These are phyloP conservation scores for Rugosomyces carneus DNA, from an alignment of 1,284 basidiomycete species.

Conservation along the genomic window DNA sequence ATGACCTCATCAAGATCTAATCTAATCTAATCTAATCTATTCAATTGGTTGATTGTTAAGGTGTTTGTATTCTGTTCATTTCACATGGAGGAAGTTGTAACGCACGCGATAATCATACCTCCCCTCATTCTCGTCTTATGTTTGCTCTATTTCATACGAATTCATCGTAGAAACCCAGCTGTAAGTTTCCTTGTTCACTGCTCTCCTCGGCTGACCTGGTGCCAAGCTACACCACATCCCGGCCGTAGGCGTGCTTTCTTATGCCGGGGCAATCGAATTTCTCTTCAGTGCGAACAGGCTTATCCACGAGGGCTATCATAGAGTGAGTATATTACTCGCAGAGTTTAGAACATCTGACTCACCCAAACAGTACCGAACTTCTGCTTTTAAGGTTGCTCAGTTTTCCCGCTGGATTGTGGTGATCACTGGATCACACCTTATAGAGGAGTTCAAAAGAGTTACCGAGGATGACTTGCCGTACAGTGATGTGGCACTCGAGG, in stretches of 20 bases:
- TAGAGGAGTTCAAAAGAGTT: slow-evolving; percentile 23
- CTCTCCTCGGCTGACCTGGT: neutral
- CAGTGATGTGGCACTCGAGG: slow-evolving; percentile 2
- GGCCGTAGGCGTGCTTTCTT: slow-evolving; percentile 5
- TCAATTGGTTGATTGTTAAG: neutral
- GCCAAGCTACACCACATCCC: neutral
- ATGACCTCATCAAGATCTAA: neutral
- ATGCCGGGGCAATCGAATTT: slow-evolving; percentile 8
- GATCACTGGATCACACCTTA: slow-evolving; percentile 16
- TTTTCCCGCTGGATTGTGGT: slow-evolving; percentile 24
- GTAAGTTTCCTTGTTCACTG: slow-evolving; percentile 3
- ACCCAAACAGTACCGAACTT: neutral
- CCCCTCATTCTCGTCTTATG: slow-evolving; percentile 3
- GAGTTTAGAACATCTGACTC: neutral
- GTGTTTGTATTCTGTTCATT: neutral
- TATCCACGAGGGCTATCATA: slow-evolving; percentile 6
- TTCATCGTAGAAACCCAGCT: neutral
- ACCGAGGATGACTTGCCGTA: slow-evolving; percentile 19
- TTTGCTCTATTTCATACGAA: slow-evolving; percentile 1
- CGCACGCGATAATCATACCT: slow-evolving; percentile 6
- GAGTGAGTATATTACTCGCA: neutral
- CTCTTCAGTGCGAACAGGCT: slow-evolving; percentile 1
- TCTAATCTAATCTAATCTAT: slow-evolving; percentile 11
- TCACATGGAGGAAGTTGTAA: neutral
- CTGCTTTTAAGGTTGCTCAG: slow-evolving; percentile 21